Evolutionary conservation across 441 rosid species (phyloP), one percentile per base, ranked within the genome.

Genomic region (Euphorbia schlechtendalii): DNA sequence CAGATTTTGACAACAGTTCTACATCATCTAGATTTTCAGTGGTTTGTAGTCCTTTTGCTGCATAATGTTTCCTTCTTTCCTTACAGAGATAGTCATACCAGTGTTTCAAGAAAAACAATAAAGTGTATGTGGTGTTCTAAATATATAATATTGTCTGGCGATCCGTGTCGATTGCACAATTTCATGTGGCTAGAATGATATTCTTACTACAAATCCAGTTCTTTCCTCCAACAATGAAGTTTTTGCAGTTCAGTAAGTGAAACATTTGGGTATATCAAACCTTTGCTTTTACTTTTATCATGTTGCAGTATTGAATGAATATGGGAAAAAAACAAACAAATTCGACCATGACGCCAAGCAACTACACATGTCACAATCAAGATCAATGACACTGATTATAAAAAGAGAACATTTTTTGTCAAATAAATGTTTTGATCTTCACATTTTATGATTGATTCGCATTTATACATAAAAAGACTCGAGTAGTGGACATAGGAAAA

Each of bases 71-170:
- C n/a, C 46, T 24, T 62, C 12, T 25, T 43, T 25, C 30, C 65
- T 48, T 30, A 34, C 65, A 65, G 60, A 59, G 57, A 54, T 56
- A 22, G 27, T 52, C 22, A 45, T 67, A 34, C 41, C 60, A 55
- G 52, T 43, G 57, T 52, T 59, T n/a, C 15, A 22, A 56, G 56
- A 57, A 57, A 63, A 32, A 43, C 5, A 69, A 70, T 59, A 70
- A 70, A 52, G 17, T 57, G 3, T 17, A 20, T 25, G n/a, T 14
- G 20, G 14, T 45, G 57, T 25, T 55, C 58, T 17, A 59, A 27
- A 40, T n/a, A 10, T 30, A 27, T 40, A 43, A 20, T 41, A 43
- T 46, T 57, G 38, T 70, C 60, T 18, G 12, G 53, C 27, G 18
- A 22, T 8, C 21, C 43, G 9, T 43, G 11, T 32, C n/a, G 20